A percentile compares a stretch with the other conserved stretches of the same genome.
phyloP scores from a whole-genome alignment of 2,329 filamentous ascomycete genomes.

The Zelopaecilomyces penicillatus region DNA sequence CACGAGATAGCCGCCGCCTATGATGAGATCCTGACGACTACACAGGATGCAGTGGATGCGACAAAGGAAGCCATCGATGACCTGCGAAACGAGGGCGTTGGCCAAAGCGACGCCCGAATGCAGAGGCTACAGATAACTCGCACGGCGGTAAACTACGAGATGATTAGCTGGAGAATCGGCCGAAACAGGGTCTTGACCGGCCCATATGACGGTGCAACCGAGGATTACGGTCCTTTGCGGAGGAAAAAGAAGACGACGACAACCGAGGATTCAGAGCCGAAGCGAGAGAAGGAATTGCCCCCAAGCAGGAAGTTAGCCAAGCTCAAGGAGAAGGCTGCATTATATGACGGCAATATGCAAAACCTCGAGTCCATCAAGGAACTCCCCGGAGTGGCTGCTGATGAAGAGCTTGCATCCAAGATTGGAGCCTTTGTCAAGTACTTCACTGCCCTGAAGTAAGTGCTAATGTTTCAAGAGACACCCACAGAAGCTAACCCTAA shows the following conservation, averaged over 20 bases:
- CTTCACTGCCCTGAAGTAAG: slow-evolving; percentile 80
- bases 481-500: slow-evolving; percentile 9
- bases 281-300: slow-evolving; percentile 51
- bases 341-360: slow-evolving; percentile 87
- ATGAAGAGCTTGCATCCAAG: slow-evolving; percentile 65
- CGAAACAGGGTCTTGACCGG: slow-evolving; percentile 85
- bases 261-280: slow-evolving; percentile 27
- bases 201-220: slow-evolving; percentile 63
- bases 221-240: slow-evolving; percentile 40
- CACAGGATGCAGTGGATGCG: slow-evolving; percentile 88
- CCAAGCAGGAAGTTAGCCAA: slow-evolving; percentile 68
- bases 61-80: slow-evolving; percentile 92
- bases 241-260: slow-evolving; percentile 41
- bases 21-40: slow-evolving; percentile 80
- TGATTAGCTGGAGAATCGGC: slow-evolving; percentile 91
- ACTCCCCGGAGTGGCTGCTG: slow-evolving; percentile 80
- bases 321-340: slow-evolving; percentile 75
- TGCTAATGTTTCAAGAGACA: slow-evolving; percentile 6
- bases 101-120: slow-evolving; percentile 77
- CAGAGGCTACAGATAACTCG: slow-evolving; percentile 88
- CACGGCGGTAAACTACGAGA: slow-evolving; percentile 86
- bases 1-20: slow-evolving; percentile 77
- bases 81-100: slow-evolving; percentile 70
- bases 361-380: slow-evolving; percentile 86
- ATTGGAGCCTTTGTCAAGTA: slow-evolving; percentile 73